phyloP scores from a whole-genome alignment of 139 green algal species.

The Tetraselmis striata region DNA sequence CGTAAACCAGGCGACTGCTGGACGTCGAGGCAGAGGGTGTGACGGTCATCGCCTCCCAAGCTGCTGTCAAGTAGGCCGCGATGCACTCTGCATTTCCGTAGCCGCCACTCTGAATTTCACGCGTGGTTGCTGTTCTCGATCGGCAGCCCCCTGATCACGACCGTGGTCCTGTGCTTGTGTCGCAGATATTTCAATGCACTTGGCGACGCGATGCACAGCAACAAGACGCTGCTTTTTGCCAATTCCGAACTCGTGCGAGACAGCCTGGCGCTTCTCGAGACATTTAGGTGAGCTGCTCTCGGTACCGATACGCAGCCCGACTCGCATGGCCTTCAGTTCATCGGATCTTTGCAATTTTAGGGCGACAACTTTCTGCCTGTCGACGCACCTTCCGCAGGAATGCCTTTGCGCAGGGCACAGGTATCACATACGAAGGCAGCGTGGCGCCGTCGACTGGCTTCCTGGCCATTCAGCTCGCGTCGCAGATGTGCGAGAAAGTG shows the following conservation, averaged over 20 bases:
- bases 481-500: neutral
- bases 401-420: neutral
- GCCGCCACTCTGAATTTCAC: too few species aligned
- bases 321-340: too few species aligned
- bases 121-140: too few species aligned
- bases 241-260: neutral
- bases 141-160: too few species aligned
- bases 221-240: neutral
- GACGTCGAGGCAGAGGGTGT: neutral
- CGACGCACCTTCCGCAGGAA: too few species aligned
- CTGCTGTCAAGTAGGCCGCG: neutral
- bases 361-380: too few species aligned
- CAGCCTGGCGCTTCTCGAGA: neutral
- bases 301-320: too few species aligned
- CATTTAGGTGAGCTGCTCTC: too few species aligned
- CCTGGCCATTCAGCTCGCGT: neutral
- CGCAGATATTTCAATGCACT: neutral
- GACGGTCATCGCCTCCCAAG: neutral
- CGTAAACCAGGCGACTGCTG: neutral
- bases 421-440: neutral
- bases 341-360: too few species aligned
- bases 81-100: too few species aligned
- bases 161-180: neutral
- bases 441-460: neutral
- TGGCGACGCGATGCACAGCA: neutral